phyloP scores from a whole-genome alignment of 257 asterid genomes.

The Solanum pennellii region DNA sequence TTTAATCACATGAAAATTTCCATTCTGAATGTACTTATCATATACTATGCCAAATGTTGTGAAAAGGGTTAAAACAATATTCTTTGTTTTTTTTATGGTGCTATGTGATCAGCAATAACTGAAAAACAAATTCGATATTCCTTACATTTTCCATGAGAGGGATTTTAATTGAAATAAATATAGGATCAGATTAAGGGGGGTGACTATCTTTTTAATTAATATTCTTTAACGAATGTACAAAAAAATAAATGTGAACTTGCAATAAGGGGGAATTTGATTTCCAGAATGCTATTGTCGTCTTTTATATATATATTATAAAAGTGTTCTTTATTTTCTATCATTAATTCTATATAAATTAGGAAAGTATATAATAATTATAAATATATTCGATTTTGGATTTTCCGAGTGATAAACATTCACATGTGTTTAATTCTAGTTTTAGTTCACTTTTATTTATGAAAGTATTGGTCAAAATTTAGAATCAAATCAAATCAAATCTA shows the following conservation, averaged over 20 bases:
- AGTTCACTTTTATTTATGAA: background rate
- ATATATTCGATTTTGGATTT: background rate
- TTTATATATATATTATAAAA: background rate
- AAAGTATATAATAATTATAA: background rate
- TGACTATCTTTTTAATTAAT: no score
- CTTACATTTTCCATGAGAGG: background rate
- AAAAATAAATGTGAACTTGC: no score
- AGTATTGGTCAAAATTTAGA: background rate
- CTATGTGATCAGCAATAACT: background rate
- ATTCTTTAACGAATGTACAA: no score
- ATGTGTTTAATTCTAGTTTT: background rate
- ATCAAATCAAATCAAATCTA: background rate
- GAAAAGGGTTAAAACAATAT: background rate
- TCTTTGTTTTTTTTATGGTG: background rate
- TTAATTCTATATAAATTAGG: background rate
- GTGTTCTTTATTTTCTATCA: background rate
- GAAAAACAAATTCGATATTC: background rate
- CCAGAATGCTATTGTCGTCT: background rate
- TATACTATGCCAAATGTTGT: background rate
- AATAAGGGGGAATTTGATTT: background rate
- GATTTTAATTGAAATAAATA: background rate
- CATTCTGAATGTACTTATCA: background rate
- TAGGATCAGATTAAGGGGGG: background rate
- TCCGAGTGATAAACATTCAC: background rate
- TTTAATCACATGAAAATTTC: background rate